These are phyloP conservation scores for Fonsecaea pedrosoi DNA, from an alignment of 2,329 filamentous ascomycete species.

Conservation along the genomic window DNA sequence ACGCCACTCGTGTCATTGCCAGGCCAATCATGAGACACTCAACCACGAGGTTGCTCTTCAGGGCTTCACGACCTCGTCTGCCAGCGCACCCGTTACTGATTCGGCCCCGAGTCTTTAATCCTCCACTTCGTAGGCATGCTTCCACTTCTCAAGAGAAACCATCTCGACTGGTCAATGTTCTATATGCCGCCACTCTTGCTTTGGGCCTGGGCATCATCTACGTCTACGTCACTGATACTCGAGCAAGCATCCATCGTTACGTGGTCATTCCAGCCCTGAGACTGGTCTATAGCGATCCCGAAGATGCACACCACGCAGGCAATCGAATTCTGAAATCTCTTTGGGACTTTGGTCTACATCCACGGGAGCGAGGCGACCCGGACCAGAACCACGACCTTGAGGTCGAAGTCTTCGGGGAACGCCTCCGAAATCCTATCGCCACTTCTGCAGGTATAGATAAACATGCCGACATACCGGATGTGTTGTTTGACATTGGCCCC, in stretches of 20 bases:
- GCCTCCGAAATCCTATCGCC: slow-evolving; percentile 82
- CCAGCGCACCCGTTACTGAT: background rate
- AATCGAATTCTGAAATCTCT: slow-evolving; percentile 74
- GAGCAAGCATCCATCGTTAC: slow-evolving; percentile 73
- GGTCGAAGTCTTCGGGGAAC: slow-evolving; percentile 76
- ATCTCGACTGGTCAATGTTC: slow-evolving; percentile 56
- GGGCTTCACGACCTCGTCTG: slow-evolving; percentile 18
- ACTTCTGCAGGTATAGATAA: slow-evolving; percentile 98
- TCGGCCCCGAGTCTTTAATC: slow-evolving; percentile 7
- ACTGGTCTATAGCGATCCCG: slow-evolving; percentile 57
- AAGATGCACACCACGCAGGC: slow-evolving; percentile 88
- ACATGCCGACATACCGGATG: slow-evolving; percentile 84
- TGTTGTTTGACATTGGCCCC: slow-evolving; percentile 82
- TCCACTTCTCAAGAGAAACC: slow-evolving; percentile 34
- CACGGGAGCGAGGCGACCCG: slow-evolving; percentile 75
- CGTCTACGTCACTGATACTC: slow-evolving; percentile 76
- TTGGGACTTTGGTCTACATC: slow-evolving; percentile 76
- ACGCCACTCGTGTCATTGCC: background rate
- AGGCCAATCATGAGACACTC: slow-evolving; percentile 19
- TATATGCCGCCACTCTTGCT: slow-evolving; percentile 62
- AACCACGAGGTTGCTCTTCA: slow-evolving; percentile 18
- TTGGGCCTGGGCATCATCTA: slow-evolving; percentile 60
- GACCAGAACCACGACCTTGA: slow-evolving; percentile 61
- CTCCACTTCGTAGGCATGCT: slow-evolving; percentile 28
- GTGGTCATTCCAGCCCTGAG: slow-evolving; percentile 60